Evolutionary conservation across 306 rosid genomes (phyloP).

Genomic region (Astragalus membranaceus): DNA sequence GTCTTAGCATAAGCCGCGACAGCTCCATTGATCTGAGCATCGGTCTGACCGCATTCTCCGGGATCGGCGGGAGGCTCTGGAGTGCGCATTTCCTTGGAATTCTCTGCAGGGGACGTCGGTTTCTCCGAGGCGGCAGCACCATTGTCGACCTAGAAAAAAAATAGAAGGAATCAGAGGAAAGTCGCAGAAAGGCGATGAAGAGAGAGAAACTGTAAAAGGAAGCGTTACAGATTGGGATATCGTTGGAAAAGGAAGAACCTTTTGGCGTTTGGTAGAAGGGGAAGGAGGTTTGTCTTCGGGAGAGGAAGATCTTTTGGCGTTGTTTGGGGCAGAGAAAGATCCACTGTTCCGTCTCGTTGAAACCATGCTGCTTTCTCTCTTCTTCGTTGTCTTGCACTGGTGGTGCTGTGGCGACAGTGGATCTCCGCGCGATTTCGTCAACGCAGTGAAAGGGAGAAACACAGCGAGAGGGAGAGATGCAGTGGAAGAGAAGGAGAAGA

Average conservation of each 20-base stretch:
- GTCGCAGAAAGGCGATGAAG: not conserved
- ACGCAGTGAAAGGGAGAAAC: too few species aligned
- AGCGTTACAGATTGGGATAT: not conserved
- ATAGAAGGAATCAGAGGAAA: too few species aligned
- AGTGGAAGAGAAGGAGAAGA: too few species aligned
- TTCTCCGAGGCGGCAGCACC: conserved; percentile 65
- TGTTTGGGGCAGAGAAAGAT: conserved; percentile 72
- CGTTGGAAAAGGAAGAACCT: conserved; percentile 37
- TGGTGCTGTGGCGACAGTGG: too few species aligned
- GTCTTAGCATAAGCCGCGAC: too few species aligned
- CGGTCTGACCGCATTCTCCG: too few species aligned
- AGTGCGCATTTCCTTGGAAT: too few species aligned
- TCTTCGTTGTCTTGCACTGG: conserved; percentile 6
- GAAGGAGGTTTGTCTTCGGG: conserved; percentile 83
- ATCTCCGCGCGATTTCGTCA: too few species aligned
- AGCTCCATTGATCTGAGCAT: too few species aligned
- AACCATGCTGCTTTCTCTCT: conserved; percentile 65
- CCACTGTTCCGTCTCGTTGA: conserved; percentile 97
- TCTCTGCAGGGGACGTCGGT: conserved; percentile 50
- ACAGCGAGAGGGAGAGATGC: too few species aligned
- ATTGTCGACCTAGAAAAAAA: conserved; percentile 54
- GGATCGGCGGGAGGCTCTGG: too few species aligned
- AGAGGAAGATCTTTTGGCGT: conserved; percentile 71
- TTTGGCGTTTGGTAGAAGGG: conserved; percentile 82
- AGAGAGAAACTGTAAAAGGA: too few species aligned